Evolutionary conservation across 2,329 filamentous ascomycete genomes (phyloP), one percentile per base, ranked within the genome.

Genomic region (Colletotrichum filicis): DNA sequence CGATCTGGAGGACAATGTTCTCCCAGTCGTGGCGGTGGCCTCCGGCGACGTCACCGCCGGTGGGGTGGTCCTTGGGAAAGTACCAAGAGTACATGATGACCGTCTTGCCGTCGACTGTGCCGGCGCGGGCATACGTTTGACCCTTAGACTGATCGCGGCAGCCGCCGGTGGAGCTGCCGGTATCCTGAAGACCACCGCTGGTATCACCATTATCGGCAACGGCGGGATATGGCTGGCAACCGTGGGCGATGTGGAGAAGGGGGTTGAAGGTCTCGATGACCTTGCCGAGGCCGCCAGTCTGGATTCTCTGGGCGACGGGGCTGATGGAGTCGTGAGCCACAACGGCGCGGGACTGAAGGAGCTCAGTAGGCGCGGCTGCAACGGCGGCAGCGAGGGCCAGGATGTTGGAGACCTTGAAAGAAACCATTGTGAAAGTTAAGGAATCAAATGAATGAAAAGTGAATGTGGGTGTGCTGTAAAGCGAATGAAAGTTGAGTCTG

Each of bases 21-120:
- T 84, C 83, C 82, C 82, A 84, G 73, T 85, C 83, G 73, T 84
- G 81, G 9, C 82, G 81, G 74, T 85, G 83, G 52, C 79, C 79
- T 4, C 82, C 79, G 0, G 72, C 67, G 12, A 79, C 78, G 64
- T 79, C 68, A 0, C 82, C 83, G 1, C 69, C 56, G 35, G 76
- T 77, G 7, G 85, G 83, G 73, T 82, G 79, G 71, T 86, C 84
- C 79, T 87, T 86, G 59, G 84, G 85, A 76, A 85, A 80, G 76
- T 85, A 86, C 84, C 83, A 85, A 7, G 80, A 77, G 76, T 84
- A 85, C 82, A 85, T 83, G 71, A 84, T 80, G 63, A 78, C 80
- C 58, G 80, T 80, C 56, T 78, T 75, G 58, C 74, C 77, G 26
- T 78, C 77, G 72, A 80, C 76, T n/a, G 75, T 68, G 12, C 75